A percentile compares a stretch with the other conserved stretches of the same genome.
phyloP scores from a whole-genome alignment of 371 early-diverging fungal genomes.

The Rhizomucor miehei region DNA sequence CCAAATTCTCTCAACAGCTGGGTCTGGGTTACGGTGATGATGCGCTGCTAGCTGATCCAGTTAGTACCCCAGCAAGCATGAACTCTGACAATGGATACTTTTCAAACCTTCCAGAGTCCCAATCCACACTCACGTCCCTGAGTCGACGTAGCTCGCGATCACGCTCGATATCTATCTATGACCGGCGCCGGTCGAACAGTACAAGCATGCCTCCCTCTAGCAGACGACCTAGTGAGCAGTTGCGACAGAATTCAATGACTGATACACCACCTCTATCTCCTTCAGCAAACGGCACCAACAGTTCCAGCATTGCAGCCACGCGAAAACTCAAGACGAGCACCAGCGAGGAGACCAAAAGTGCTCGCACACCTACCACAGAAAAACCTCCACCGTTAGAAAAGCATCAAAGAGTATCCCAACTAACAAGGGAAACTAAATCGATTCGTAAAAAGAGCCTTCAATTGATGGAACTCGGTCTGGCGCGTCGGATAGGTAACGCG shows the following conservation, averaged over 20 bases:
- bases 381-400: background rate
- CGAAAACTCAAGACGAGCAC: constrained; percentile 9
- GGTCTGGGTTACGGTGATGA: too few relatives aligned
- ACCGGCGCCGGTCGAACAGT: constrained; percentile 4
- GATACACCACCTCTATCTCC: background rate
- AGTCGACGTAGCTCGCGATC: constrained; percentile 4
- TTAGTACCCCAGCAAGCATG: background rate
- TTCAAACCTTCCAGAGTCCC: background rate
- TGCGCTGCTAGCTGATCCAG: too few relatives aligned
- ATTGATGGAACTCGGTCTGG: constrained; percentile 16
- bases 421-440: constrained; percentile 7
- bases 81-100: constrained; percentile 15
- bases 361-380: constrained; percentile 1
- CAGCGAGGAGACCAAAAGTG: constrained; percentile 14
- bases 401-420: background rate
- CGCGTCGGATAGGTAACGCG: constrained; percentile 14
- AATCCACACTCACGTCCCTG: background rate
- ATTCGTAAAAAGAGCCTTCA: constrained; percentile 20
- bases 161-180: constrained; percentile 1
- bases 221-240: too few relatives aligned
- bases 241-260: background rate
- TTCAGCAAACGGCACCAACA: background rate
- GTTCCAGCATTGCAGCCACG: background rate
- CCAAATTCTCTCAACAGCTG: constrained; percentile 1
- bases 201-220: background rate